A percentile compares a stretch with the other conserved stretches of the same genome.
These are phyloP conservation scores for Pseudocercospora cruenta DNA, from an alignment of 2,329 filamentous ascomycete genomes.

Conservation along the genomic window DNA sequence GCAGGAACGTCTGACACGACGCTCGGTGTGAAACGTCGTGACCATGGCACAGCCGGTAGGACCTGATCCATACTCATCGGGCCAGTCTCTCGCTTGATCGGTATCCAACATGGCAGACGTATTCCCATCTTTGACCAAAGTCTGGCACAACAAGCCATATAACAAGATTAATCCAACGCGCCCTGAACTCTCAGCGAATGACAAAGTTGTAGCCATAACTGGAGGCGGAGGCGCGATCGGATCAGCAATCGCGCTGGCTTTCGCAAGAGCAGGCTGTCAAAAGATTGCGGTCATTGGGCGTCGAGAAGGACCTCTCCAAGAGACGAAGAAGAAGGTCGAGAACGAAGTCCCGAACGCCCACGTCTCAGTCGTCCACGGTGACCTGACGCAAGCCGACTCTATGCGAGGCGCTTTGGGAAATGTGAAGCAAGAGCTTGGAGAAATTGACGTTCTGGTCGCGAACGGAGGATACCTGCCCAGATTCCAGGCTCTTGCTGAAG, in stretches of 20 bases:
- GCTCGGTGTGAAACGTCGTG: background rate
- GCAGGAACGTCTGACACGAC: background rate
- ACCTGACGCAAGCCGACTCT: background rate
- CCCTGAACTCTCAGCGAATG: slow-evolving; percentile 46
- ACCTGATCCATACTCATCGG: background rate
- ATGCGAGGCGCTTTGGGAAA: background rate
- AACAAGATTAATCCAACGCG: slow-evolving; percentile 43
- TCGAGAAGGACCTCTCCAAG: background rate
- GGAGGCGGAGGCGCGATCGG: slow-evolving; percentile 37
- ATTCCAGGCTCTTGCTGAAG: background rate
- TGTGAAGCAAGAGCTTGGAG: slow-evolving; percentile 3
- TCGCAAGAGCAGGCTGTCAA: slow-evolving; percentile 6
- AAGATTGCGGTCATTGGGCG: slow-evolving; percentile 9
- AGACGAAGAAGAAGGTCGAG: slow-evolving; percentile 6
- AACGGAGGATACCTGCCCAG: background rate
- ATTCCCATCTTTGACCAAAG: slow-evolving; percentile 42
- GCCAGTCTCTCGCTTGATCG: background rate
- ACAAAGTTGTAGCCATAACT: slow-evolving; percentile 49
- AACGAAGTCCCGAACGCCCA: background rate
- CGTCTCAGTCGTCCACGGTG: background rate
- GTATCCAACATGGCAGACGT: background rate
- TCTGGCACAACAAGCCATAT: slow-evolving; percentile 41
- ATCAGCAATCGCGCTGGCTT: slow-evolving; percentile 5
- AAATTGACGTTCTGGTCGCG: background rate
- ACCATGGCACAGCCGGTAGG: background rate